These are phyloP conservation scores for Eucalyptus pauciflora DNA, from an alignment of 345 rosid genomes.

Conservation along the genomic window DNA sequence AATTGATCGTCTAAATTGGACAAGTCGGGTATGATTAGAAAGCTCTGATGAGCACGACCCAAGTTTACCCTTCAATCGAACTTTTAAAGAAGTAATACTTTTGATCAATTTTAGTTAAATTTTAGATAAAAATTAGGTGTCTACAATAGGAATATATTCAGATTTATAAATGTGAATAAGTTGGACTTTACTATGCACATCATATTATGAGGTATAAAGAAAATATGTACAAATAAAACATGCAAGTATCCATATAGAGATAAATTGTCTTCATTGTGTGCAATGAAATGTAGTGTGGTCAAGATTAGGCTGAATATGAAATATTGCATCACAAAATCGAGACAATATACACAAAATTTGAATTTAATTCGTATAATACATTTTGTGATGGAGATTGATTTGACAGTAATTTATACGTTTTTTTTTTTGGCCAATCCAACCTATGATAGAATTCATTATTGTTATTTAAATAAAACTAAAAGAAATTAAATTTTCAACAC, in stretches of 20 bases:
- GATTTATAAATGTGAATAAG: not conserved
- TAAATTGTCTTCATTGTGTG: not conserved
- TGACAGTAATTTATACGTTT: too few species aligned
- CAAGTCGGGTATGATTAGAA: not conserved
- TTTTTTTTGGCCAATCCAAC: not conserved
- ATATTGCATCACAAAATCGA: not conserved
- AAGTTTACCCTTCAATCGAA: not conserved
- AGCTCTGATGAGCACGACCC: not conserved
- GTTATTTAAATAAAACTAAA: not conserved
- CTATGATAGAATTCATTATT: not conserved
- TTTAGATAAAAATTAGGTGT: not conserved
- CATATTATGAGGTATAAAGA: not conserved
- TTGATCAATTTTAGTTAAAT: not conserved
- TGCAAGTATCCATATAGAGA: not conserved
- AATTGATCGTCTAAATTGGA: not conserved
- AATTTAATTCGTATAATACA: not conserved
- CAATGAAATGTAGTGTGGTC: not conserved
- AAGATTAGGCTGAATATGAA: not conserved
- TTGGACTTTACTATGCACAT: not conserved
- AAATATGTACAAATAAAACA: not conserved
- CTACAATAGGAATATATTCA: not conserved
- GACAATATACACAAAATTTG: not conserved
- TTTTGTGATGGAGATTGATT: not conserved
- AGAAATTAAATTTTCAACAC: not conserved
- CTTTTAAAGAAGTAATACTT: not conserved